Evolutionary conservation across 495 filamentous ascomycete genomes (phyloP), one percentile per base, ranked within the genome.

Genomic region (Hyphodiscus hymeniophilus): DNA sequence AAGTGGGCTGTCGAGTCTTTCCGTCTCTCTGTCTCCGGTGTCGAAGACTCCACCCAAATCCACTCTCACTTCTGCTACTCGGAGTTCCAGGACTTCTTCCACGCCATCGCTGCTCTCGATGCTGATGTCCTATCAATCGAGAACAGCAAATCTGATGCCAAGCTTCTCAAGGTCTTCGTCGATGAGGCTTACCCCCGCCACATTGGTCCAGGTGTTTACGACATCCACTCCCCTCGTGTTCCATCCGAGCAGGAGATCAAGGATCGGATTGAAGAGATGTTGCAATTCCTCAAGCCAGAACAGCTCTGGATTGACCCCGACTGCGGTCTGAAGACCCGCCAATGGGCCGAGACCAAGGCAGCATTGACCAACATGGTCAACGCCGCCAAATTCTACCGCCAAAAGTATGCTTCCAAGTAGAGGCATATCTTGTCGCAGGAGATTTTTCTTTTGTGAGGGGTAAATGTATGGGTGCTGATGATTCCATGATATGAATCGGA

Each of bases 11-110:
- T 98, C 62, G 79, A 91, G 69, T 84, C 89, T 60, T 98, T 98
- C 88, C 86, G 84, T 64, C 87, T 98, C 54, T 80, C 92, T 49
- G 90, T 88, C 59, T 78, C 88, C 43, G 91, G 87, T 63, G 92
- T 97, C 44, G 65, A 84, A 62, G 87, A 98, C 65, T 84, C 81
- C 46, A 97, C 94, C 56, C 92, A 98, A 77, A 94, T 98, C 70
- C 92, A 98, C 81, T 95, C 89, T 42, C 92, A 98, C 76, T 98
- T 98, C 89, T 98, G 92, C 71, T 98, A 98, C 82, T 95, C 89
- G 38, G 92, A 98, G 76, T 98, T 98, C 86, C 92, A 98, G 73
- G 92, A 98, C 77, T 98, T 98, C 80, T 98, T 98, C 86, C 87
- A 97, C 67, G 91, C 92, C 70, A 98, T 98, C 57, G 89, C 94